Evolutionary conservation across 2,329 filamentous ascomycete genomes (phyloP).

Genomic region (Fusarium floridanum): DNA sequence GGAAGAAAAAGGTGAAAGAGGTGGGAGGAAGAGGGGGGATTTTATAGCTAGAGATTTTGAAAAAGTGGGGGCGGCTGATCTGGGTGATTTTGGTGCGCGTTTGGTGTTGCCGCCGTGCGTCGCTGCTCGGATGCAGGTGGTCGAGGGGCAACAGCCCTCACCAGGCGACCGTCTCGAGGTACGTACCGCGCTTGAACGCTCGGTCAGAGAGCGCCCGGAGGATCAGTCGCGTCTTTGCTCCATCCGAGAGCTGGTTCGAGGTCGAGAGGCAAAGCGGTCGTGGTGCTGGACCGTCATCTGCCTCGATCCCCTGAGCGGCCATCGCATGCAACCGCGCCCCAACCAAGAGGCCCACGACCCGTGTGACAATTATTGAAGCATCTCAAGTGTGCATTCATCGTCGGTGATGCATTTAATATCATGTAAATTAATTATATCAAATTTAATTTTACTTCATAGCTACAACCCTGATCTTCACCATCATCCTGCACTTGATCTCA

Average conservation of each 20-base stretch:
- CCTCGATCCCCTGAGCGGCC: constrained; percentile 21
- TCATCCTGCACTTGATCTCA: neutral
- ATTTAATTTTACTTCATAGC: neutral
- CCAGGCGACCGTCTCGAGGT: neutral
- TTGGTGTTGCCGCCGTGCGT: neutral
- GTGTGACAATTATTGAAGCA: neutral
- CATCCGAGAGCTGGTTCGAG: neutral
- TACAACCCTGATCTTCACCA: neutral
- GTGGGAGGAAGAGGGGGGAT: neutral
- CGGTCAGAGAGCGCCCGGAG: neutral
- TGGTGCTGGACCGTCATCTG: neutral
- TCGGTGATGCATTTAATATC: rapidly evolving
- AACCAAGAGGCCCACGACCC: neutral
- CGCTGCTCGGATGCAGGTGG: neutral
- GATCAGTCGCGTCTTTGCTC: neutral
- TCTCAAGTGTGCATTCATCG: neutral
- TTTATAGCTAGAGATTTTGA: constrained; percentile 22
- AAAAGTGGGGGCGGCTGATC: constrained; percentile 25
- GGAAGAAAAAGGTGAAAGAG: constrained; percentile 1
- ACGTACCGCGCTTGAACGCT: neutral
- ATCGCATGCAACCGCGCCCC: neutral
- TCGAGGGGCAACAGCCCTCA: constrained; percentile 1
- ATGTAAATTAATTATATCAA: neutral
- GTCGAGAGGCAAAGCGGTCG: neutral
- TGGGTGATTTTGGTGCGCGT: constrained; percentile 1